Evolutionary conservation across 805 yeast genomes (phyloP).

Genomic region (Metschnikowia colocasiae): DNA sequence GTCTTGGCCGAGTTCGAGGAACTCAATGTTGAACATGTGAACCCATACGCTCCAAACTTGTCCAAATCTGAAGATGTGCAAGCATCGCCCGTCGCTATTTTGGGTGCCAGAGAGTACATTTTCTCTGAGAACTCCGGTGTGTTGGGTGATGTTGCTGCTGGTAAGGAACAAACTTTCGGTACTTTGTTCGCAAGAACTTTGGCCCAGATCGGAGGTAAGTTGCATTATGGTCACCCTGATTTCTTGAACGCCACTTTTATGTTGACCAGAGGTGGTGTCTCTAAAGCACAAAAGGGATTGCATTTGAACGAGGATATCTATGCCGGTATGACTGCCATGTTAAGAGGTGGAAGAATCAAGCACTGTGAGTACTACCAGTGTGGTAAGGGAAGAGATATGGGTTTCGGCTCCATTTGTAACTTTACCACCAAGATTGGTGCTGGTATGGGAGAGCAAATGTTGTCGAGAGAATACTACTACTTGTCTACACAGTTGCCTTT

Average conservation of each 20-base stretch:
- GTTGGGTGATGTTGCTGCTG: constrained; percentile 83
- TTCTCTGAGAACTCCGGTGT: constrained; percentile 81
- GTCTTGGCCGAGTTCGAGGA: constrained; percentile 77
- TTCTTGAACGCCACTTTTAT: constrained; percentile 70
- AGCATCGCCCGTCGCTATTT: constrained; percentile 66
- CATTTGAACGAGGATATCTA: constrained; percentile 83
- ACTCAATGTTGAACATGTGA: constrained; percentile 51
- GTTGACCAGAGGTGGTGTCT: constrained; percentile 85
- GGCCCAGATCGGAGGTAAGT: constrained; percentile 77
- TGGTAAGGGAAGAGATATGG: constrained; percentile 84
- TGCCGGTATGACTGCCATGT: constrained; percentile 77
- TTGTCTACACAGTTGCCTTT: constrained; percentile 73
- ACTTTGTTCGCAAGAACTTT: constrained; percentile 78
- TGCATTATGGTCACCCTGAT: constrained; percentile 87
- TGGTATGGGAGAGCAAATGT: constrained; percentile 87
- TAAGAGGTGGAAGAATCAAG: constrained; percentile 79
- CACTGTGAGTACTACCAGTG: constrained; percentile 83
- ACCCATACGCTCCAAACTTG: constrained; percentile 76
- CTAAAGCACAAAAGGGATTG: constrained; percentile 79
- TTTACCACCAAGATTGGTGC: constrained; percentile 85
- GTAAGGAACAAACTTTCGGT: constrained; percentile 85
- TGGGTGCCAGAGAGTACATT: constrained; percentile 81
- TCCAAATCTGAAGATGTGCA: constrained; percentile 47
- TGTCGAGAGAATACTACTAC: constrained; percentile 77
- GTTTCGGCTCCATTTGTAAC: constrained; percentile 77